phyloP scores from a whole-genome alignment of 805 yeast genomes.

The Saccharomycopsis guyanensis region DNA sequence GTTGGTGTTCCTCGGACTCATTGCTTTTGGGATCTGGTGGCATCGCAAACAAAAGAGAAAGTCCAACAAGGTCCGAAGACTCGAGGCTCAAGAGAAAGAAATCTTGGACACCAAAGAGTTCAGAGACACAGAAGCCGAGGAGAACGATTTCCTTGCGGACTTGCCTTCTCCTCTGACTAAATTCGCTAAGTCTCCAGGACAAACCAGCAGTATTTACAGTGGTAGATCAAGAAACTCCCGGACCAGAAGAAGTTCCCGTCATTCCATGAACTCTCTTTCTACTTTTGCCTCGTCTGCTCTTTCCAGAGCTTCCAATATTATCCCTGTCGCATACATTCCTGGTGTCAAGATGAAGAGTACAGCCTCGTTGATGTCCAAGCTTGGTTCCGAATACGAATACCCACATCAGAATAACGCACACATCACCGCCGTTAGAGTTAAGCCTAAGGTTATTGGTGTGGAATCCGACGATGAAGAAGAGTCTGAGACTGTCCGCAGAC shows the following conservation, averaged over 20 bases:
- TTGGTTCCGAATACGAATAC: too few species aligned
- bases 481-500: conserved; percentile 9
- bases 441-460: conserved; percentile 60
- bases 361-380: conserved; percentile 23
- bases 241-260: not conserved
- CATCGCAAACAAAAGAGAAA: conserved; percentile 17
- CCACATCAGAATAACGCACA: conserved; percentile 24
- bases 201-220: conserved; percentile 14
- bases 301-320: conserved; percentile 77
- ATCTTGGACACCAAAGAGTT: conserved; percentile 10
- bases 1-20: conserved; percentile 9
- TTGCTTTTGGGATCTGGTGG: conserved; percentile 18
- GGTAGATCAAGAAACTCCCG: not conserved
- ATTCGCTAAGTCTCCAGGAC: conserved; percentile 2
- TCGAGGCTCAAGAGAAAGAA: conserved; percentile 20
- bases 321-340: conserved; percentile 90
- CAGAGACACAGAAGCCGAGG: not conserved
- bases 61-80: conserved; percentile 11
- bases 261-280: conserved; percentile 11
- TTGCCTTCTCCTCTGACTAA: not conserved
- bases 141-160: not conserved
- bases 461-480: conserved; percentile 6
- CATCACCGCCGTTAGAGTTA: conserved; percentile 71
- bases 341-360: conserved; percentile 71
- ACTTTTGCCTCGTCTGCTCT: conserved; percentile 54